Base-by-base conservation (phyloP, 2,329 filamentous ascomycete genomes). In the Pseudocercospora macadamiae region DNA sequence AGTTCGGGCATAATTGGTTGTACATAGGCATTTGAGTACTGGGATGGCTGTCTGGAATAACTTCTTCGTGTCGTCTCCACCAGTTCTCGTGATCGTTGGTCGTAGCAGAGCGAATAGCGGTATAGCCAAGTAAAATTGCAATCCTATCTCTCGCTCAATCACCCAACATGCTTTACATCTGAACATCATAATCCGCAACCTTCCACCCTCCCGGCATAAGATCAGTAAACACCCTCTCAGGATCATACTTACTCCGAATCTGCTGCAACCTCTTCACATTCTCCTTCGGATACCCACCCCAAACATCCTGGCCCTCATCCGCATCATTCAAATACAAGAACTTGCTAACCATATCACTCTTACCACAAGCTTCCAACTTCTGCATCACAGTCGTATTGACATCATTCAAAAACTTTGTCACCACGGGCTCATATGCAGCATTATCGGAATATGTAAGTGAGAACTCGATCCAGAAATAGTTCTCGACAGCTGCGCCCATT, bases 281-380 rank as follows among this genome's bases (percentile, higher is more conserved):
- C 51, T 44, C 51, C 51, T 53, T 53, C 6, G 51, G 51, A 42
- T 53, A 52, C 12, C 34, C 51, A 39, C 51, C 34, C 30, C 30
- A 53, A 32, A 44, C 34, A 36, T 53, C 51, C 34, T 53, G 32
- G 6, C 51, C 51, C 23, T 39, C 28, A 26, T 53, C 51, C 19
- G 51, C 51, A 42, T 53, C 51, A 25, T 53, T 53, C 32, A 53
- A 36, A 42, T 53, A 53, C 8, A 53, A 14, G 8, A 53, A 44
- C 32, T 42, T 53, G 19, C 26, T 36, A 21, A 44, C 30, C 19
- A 37, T 23, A 23, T 53, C 51, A 7, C 14, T 23, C 9, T 25
- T 32, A 10, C 51, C 51, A 4, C 12, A 16, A 23, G 34, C 51
- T 16, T 32, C 34, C 19, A 39, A 8, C 26, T 53, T 37, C 16